Base-by-base conservation (phyloP, 1,284 basidiomycete genomes). In the Mycena citricolor region DNA sequence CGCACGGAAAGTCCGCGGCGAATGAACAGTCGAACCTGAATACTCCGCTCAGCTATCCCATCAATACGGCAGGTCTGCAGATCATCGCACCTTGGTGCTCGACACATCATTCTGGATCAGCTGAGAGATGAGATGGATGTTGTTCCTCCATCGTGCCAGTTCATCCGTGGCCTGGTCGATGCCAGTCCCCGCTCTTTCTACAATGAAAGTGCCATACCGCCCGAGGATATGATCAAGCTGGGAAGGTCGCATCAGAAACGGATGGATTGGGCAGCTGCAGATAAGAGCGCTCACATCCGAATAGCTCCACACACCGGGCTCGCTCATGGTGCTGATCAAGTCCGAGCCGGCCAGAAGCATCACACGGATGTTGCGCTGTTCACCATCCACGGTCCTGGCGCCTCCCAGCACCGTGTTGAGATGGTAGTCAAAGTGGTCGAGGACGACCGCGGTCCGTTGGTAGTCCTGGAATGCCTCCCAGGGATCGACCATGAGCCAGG, bases 41-140 rank as follows among this genome's bases (percentile, higher is more conserved):
- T 11, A 7, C 26, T 25, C n/a, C 53, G 53, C 24, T 8, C 24
- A 14, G 23, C 36, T 28, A 24, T 30, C 14, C 17, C n/a, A n/a
- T n/a, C n/a, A n/a, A n/a, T n/a, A n/a, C n/a, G n/a, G n/a, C n/a
- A n/a, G n/a, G n/a, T n/a, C n/a, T n/a, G n/a, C n/a, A n/a, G 20
- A 13, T 24, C 25, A 24, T 24, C 58, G 63, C 47, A 93, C 92
- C 73, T 98, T 98, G 21, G 94, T 97, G 48, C 88, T 92, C 13
- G 92, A 95, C 36, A 99, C 95, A 63, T 99, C 95, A 65, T 99
- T 99, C 67, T 98, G 94, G 56, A 99, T 98, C 42, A 97, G 81
- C 66, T 99, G 95, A 45, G 90, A 86, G 59, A 97, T 89, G 54
- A 98, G 83, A 61, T 93, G 85, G 54, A 99, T 94, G 64, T 98